Base-by-base conservation (phyloP, 495 filamentous ascomycete genomes). In the Penicillium steckii region DNA sequence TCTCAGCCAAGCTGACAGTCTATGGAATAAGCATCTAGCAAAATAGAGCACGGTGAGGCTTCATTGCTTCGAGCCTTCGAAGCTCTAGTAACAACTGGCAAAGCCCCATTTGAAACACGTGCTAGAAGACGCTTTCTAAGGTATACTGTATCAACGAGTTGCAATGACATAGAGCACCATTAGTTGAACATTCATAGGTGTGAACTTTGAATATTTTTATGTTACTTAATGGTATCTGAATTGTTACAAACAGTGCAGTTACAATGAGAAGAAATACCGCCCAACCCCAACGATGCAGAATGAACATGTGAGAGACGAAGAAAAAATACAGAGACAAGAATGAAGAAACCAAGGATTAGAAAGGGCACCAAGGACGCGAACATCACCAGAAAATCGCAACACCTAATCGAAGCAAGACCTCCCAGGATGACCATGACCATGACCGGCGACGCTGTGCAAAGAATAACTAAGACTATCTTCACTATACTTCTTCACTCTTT, bases 271-370 rank as follows among this genome's bases (percentile, higher is more conserved):
- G 35, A 47, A 63, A 46, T 60, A 59, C 48, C 53, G 54, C 63
- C 57, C 37, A 56, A 57, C 57, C 62, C 62, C 56, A 60, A 52
- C 32, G 56, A 72, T 70, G 67, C 67, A 69, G 57, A 60, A 50
- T 55, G 46, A 45, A 60, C 54, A 59, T 56, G n/a, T 53, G 44
- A 44, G 33, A 48, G 53, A 52, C 42, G 44, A 22, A 48, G 46
- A 42, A 43, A 46, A 48, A 21, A 38, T n/a, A 52, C 48, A 60
- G 30, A 29, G 27, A 35, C 32, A 35, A 35, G 12, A 15, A 15
- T n/a, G 6, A 48, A 18, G 18, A 48, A 52, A 40, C 41, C 19
- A 37, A n/a, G 45, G 41, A 12, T 27, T 25, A 15, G 19, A 37
- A 24, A 47, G 25, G 7, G 26, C 7, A 6, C 25, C 46, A 19